Evolutionary conservation across 75 land plant genomes (phyloP), one percentile per base, ranked within the genome.

Genomic region (Cunninghamia lanceolata): DNA sequence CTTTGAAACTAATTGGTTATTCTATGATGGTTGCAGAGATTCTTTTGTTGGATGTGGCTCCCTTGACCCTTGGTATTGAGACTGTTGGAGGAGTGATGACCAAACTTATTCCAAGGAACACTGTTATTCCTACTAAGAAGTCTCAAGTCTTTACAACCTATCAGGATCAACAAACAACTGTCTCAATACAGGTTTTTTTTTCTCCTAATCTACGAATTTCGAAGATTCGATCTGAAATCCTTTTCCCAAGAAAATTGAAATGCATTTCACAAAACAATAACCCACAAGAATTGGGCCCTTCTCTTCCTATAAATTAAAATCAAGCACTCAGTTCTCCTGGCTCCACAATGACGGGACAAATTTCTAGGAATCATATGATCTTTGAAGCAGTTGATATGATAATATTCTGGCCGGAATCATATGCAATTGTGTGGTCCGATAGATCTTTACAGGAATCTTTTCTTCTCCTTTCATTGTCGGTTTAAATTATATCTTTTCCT

Each of bases 91-190:
- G 93, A 82, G 93, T 92, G 80, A 92, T 92, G 93, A 92, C 93
- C 47, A 93, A 93, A 85, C 79, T 93, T 53, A 93, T 93, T 86
- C 94, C 94, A 25, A 88, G 94, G 59, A 91, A 93, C 89, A 91
- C 91, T n/a, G 93, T 91, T 46, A 91, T 93, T 75, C 94, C 94
- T 7, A 93, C 94, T 0, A 91, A 91, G 91, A 91, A 91, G 59
- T 91, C 93, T 30, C 93, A 91, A 68, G 94, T 93, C 28, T 94
- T 94, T 85, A 94, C 95, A 16, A 94, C 95, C 52, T 94, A 94
- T 88, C 95, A 94, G 86, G 95, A 94, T 83, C 95, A 94, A 85
- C 95, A 94, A 83, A 90, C 95, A 38, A 91, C 90, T 40, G 95
- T 94, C 30, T 93, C 95, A 47, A 94, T 94, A 38, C 95, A 93